Conservation (phyloP, 768 basidiomycete species). For the Favolaschia claudopus region DNA sequence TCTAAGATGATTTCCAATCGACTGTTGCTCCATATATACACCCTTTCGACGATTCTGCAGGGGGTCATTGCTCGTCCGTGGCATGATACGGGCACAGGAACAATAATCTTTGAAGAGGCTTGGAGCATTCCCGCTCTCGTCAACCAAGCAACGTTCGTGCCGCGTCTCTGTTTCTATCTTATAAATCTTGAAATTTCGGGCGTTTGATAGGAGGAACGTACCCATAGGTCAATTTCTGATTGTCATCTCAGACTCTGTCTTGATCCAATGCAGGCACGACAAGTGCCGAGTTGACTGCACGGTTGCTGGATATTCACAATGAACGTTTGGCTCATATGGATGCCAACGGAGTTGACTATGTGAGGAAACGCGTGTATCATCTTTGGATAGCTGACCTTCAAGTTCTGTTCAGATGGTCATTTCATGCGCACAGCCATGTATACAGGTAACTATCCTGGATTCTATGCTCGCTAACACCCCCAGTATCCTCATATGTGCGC, state of each 20-base stretch:
- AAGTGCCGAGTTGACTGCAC: slow-evolving; percentile 38
- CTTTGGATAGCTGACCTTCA: background rate
- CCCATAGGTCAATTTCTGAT: slow-evolving; percentile 4
- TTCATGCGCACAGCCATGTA: slow-evolving; percentile 46
- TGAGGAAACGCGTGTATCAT: slow-evolving; percentile 25
- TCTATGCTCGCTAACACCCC: background rate
- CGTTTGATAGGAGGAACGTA: slow-evolving; percentile 7
- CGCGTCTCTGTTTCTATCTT: too few species aligned
- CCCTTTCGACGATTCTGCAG: background rate
- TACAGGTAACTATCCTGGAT: slow-evolving; percentile 31
- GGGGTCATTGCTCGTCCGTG: slow-evolving; percentile 28
- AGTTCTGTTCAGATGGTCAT: slow-evolving; percentile 43
- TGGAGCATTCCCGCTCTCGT: slow-evolving; percentile 46
- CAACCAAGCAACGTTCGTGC: slow-evolving; percentile 31
- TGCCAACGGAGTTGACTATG: slow-evolving; percentile 46
- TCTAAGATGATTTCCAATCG: background rate
- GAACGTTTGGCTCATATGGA: slow-evolving; percentile 47
- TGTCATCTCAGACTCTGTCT: too few species aligned
- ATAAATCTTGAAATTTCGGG: background rate
- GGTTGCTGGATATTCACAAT: slow-evolving; percentile 48
- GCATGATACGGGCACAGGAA: slow-evolving; percentile 44
- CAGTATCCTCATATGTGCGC: too few species aligned
- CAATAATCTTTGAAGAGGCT: slow-evolving; percentile 50
- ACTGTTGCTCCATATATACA: background rate
- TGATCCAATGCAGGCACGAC: slow-evolving; percentile 34